Conservation (phyloP, 148 eudicot genomes). For the Agrostemma githago region DNA sequence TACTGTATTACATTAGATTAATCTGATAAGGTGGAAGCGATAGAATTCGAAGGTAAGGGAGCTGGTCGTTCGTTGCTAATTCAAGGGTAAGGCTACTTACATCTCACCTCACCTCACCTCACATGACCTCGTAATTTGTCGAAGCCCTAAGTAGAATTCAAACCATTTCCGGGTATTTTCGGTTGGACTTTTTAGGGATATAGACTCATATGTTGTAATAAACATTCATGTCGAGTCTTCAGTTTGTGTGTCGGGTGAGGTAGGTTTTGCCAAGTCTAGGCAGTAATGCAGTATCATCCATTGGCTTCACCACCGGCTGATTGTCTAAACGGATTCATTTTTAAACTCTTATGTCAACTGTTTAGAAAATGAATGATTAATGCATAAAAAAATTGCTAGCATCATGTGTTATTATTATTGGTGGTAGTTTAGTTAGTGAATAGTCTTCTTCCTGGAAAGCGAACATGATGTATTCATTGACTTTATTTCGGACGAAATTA, state of each 20-base stretch:
- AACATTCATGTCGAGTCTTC: no score
- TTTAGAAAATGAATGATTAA: neutral
- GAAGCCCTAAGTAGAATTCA: no score
- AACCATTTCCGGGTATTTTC: no score
- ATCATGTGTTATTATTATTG: neutral
- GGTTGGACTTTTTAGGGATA: no score
- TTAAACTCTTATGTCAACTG: neutral
- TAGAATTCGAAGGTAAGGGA: neutral
- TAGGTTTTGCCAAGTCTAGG: no score
- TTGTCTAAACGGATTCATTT: neutral
- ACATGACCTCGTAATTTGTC: no score
- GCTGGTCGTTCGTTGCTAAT: neutral
- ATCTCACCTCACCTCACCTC: no score
- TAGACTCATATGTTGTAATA: no score
- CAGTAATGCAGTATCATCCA: no score
- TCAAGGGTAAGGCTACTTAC: no score
- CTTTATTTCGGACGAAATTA: constrained; percentile 1
- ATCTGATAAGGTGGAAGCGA: neutral
- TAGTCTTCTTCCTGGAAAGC: neutral
- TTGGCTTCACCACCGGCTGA: neutral
- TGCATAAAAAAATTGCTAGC: neutral
- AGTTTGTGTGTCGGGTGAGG: no score
- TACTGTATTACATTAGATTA: neutral
- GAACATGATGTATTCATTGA: no score
- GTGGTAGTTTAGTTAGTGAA: neutral